These are phyloP conservation scores for Mortierella sp. DNA, from an alignment of 371 early-diverging fungal genomes.

Conservation along the genomic window DNA sequence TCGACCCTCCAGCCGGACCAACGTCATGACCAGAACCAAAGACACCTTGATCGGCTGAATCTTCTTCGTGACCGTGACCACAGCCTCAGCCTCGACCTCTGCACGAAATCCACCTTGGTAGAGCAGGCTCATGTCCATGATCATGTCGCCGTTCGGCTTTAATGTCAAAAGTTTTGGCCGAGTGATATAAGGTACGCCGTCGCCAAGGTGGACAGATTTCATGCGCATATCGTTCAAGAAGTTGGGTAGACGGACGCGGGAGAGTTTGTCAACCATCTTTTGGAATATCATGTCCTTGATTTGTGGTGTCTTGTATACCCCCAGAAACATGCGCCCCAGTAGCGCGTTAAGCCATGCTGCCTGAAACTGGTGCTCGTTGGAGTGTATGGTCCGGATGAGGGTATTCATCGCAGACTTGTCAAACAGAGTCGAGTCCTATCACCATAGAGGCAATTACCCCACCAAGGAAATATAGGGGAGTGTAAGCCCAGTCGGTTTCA, in stretches of 20 bases:
- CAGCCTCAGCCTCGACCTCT: constrained; percentile 78
- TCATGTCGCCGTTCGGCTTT: constrained; percentile 78
- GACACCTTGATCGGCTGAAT: constrained; percentile 80
- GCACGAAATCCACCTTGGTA: constrained; percentile 83
- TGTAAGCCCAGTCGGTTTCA: too few species aligned
- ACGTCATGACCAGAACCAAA: constrained; percentile 79
- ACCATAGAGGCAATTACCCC: too few species aligned
- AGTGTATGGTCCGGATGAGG: constrained; percentile 67
- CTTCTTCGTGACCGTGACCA: constrained; percentile 60
- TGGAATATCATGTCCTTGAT: constrained; percentile 69
- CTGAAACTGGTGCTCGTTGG: constrained; percentile 72
- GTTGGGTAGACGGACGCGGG: constrained; percentile 74
- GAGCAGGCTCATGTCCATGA: constrained; percentile 77
- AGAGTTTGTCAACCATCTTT: constrained; percentile 72
- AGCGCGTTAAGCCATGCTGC: constrained; percentile 92
- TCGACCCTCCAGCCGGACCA: constrained; percentile 77
- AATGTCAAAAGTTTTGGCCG: constrained; percentile 80
- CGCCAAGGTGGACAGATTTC: constrained; percentile 84
- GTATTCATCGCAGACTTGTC: constrained; percentile 70
- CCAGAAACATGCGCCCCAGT: constrained; percentile 82
- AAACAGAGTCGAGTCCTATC: constrained; percentile 60
- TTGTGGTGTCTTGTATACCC: constrained; percentile 73
- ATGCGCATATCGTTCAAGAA: constrained; percentile 87
- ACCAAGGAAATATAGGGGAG: too few species aligned
- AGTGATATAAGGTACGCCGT: constrained; percentile 82